These are phyloP conservation scores for Babesia caballi DNA, from an alignment of 169 alveolate species.

Conservation along the genomic window DNA sequence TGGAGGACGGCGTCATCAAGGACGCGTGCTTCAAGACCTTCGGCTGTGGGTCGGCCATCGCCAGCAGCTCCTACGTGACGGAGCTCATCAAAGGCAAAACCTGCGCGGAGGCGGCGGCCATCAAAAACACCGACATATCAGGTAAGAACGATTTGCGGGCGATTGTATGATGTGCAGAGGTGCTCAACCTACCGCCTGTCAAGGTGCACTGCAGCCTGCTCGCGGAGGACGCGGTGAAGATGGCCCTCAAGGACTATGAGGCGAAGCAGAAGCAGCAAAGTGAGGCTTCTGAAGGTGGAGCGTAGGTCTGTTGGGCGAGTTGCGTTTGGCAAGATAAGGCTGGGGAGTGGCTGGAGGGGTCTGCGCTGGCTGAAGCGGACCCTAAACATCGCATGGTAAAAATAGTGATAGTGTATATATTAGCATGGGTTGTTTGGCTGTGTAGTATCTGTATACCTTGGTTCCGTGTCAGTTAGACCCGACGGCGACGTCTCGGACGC, in stretches of 20 bases:
- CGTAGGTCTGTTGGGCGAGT: too few relatives aligned
- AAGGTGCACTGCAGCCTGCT: slow-evolving; percentile 96
- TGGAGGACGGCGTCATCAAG: slow-evolving; percentile 88
- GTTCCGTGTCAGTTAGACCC: too few relatives aligned
- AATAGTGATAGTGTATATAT: neutral
- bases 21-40: slow-evolving; percentile 97
- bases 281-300: neutral
- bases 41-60: slow-evolving; percentile 99
- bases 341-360: too few relatives aligned
- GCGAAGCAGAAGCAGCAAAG: slow-evolving; percentile 15
- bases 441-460: neutral
- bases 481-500: slow-evolving; percentile 80
- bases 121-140: slow-evolving; percentile 91
- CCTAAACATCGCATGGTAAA: too few relatives aligned
- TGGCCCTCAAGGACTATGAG: slow-evolving; percentile 88
- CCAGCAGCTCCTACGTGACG: slow-evolving; percentile 96
- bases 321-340: too few relatives aligned
- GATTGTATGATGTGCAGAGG: slow-evolving; percentile 68
- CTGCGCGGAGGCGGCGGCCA: slow-evolving; percentile 90
- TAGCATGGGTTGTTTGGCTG: neutral
- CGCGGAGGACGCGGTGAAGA: slow-evolving; percentile 98
- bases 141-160: neutral
- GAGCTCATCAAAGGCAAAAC: slow-evolving; percentile 94
- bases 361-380: too few relatives aligned
- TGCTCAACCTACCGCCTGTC: slow-evolving; percentile 97